Evolutionary conservation across 148 eudicot genomes (phyloP).

Genomic region (Fagopyrum homotropicum): DNA sequence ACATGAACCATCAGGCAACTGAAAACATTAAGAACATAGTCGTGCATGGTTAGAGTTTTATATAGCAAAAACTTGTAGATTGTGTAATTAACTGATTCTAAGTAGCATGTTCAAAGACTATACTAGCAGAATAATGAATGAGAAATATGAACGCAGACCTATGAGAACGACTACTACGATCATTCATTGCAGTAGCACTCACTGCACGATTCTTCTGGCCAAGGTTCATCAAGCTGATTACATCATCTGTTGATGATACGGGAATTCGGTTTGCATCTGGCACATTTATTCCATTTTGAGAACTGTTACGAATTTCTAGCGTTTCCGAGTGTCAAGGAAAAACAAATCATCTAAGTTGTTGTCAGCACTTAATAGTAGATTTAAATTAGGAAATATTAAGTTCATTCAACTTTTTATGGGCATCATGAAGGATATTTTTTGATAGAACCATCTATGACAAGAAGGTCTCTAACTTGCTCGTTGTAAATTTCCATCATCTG

Average conservation of each 20-base stretch:
- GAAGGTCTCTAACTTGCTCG: conserved; percentile 95
- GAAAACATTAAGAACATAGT: conserved; percentile 15
- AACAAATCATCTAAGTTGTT: conserved; percentile 1
- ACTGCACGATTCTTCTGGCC: conserved; percentile 87
- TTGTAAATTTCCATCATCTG: conserved; percentile 98
- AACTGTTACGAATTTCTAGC: conserved; percentile 76
- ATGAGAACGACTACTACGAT: conserved; percentile 93
- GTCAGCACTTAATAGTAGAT: conserved; percentile 2
- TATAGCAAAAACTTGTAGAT: neutral
- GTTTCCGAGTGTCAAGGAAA: conserved; percentile 50
- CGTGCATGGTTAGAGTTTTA: neutral
- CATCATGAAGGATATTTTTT: conserved; percentile 74
- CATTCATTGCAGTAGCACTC: conserved; percentile 78
- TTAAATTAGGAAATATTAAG: neutral
- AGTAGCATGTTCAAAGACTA: no score
- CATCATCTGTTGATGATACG: conserved; percentile 73
- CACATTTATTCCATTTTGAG: conserved; percentile 67
- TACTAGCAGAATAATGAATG: neutral
- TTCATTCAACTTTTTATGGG: neutral
- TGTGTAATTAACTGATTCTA: no score
- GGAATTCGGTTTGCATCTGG: conserved; percentile 75
- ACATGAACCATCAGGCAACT: conserved; percentile 94
- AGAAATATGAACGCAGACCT: conserved; percentile 33
- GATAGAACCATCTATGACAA: conserved; percentile 50
- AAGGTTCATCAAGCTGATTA: conserved; percentile 62